A percentile compares a stretch with the other conserved stretches of the same genome.
These are phyloP conservation scores for Ilex paraguariensis DNA, from an alignment of 305 asterid genomes.

Conservation along the genomic window DNA sequence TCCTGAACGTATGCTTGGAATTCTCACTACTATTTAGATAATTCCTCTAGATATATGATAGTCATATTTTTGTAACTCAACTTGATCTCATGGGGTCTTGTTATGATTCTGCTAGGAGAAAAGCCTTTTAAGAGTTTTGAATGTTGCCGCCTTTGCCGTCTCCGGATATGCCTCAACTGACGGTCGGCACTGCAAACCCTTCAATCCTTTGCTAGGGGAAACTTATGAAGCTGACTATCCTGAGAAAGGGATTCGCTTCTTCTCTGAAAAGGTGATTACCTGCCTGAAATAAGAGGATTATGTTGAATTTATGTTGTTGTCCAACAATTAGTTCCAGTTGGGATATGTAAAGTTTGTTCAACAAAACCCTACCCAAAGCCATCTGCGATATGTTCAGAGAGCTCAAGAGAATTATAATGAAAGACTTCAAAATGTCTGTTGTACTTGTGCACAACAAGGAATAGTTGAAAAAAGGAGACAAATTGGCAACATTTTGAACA, in stretches of 20 bases:
- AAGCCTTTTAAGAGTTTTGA: slow-evolving; percentile 67
- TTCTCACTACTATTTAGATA: too few species aligned
- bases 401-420: neutral
- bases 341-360: neutral
- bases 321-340: neutral
- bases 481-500: too few species aligned
- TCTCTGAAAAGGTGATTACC: slow-evolving; percentile 74
- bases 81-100: neutral
- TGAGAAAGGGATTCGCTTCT: slow-evolving; percentile 79
- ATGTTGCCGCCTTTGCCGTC: slow-evolving; percentile 94
- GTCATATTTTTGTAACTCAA: neutral
- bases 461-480: too few species aligned
- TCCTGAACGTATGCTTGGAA: too few species aligned
- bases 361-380: neutral
- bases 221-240: slow-evolving; percentile 97
- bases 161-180: slow-evolving; percentile 98
- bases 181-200: slow-evolving; percentile 91
- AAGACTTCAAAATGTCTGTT: too few species aligned
- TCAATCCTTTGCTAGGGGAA: slow-evolving; percentile 94
- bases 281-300: neutral
- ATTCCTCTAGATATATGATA: neutral
- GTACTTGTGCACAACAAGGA: too few species aligned
- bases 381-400: neutral
- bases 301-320: neutral
- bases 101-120: slow-evolving; percentile 56